These are phyloP conservation scores for Chalciporus sphaerocephalus DNA, from an alignment of 768 basidiomycete genomes.

Conservation along the genomic window DNA sequence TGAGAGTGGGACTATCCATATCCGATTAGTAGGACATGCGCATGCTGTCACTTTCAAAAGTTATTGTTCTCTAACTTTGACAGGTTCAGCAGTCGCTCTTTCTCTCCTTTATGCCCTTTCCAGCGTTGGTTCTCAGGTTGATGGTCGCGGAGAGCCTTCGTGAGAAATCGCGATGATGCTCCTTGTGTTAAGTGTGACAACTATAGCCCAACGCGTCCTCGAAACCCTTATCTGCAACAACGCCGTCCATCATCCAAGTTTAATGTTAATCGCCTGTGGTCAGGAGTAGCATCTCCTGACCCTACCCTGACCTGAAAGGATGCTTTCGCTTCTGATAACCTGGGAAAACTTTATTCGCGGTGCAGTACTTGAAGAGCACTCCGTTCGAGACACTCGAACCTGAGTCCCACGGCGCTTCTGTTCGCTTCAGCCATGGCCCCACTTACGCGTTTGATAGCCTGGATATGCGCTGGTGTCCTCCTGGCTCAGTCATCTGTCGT, in stretches of 20 bases:
- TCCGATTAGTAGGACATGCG: too few species aligned
- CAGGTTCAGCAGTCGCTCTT: conserved; percentile 79
- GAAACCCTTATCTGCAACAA: conserved; percentile 4
- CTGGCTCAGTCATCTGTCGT: conserved; percentile 4
- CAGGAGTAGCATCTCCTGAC: conserved; percentile 6
- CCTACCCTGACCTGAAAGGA: too few species aligned
- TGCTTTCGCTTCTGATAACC: conserved; percentile 4
- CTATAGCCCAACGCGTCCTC: neutral
- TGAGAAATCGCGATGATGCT: neutral
- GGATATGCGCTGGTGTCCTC: conserved; percentile 6
- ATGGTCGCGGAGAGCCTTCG: neutral
- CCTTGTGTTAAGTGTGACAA: neutral
- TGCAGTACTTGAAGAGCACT: conserved; percentile 5
- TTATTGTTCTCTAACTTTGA: too few species aligned
- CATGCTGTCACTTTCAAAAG: too few species aligned
- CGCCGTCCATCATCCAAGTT: neutral
- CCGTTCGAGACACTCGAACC: neutral
- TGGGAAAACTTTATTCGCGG: conserved; percentile 1
- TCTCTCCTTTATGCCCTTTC: conserved; percentile 68
- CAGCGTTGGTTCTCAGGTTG: conserved; percentile 58
- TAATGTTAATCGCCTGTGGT: neutral
- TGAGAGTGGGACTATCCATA: too few species aligned
- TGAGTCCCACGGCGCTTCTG: neutral
- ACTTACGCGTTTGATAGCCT: conserved; percentile 6
- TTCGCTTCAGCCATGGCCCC: conserved; percentile 1